Evolutionary conservation across 2,329 filamentous ascomycete genomes (phyloP).

Genomic region (Fusarium sp.): DNA sequence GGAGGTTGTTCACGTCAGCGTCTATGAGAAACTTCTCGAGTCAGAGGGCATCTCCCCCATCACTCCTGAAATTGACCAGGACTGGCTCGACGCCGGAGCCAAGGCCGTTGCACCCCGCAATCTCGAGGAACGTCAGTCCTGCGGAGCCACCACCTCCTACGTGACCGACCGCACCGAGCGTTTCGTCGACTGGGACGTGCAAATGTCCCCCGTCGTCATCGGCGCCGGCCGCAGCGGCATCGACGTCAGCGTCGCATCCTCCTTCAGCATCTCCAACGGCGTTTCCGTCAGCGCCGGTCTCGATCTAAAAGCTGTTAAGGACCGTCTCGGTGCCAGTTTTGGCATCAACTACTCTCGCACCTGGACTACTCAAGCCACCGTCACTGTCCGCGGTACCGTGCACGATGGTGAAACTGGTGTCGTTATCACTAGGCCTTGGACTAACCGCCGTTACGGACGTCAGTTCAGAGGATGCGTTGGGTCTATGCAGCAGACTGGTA

Average conservation of each 20-base stretch:
- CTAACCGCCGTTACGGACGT: slow-evolving; percentile 6
- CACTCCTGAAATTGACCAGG: slow-evolving; percentile 8
- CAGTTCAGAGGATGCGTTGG: slow-evolving; percentile 13
- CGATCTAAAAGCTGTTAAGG: background rate
- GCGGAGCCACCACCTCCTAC: background rate
- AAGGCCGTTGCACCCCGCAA: background rate
- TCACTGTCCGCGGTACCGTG: slow-evolving; percentile 10
- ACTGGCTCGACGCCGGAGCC: background rate
- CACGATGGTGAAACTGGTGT: background rate
- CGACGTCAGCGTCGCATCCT: background rate
- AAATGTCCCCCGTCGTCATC: slow-evolving; percentile 28
- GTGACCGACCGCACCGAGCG: background rate
- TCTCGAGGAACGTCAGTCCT: background rate
- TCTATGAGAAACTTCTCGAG: slow-evolving; percentile 17
- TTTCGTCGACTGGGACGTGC: slow-evolving; percentile 31
- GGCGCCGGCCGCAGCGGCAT: slow-evolving; percentile 7
- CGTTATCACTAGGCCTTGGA: slow-evolving; percentile 12
- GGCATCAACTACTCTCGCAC: slow-evolving; percentile 18
- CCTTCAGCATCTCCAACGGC: slow-evolving; percentile 2
- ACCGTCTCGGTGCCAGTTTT: background rate
- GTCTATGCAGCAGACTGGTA: background rate
- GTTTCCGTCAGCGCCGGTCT: slow-evolving; percentile 2
- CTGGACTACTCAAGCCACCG: slow-evolving; percentile 7
- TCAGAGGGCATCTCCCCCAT: background rate
- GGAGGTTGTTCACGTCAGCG: slow-evolving; percentile 19